phyloP scores from a whole-genome alignment of 441 rosid genomes.

The Erodium chrysanthum region DNA sequence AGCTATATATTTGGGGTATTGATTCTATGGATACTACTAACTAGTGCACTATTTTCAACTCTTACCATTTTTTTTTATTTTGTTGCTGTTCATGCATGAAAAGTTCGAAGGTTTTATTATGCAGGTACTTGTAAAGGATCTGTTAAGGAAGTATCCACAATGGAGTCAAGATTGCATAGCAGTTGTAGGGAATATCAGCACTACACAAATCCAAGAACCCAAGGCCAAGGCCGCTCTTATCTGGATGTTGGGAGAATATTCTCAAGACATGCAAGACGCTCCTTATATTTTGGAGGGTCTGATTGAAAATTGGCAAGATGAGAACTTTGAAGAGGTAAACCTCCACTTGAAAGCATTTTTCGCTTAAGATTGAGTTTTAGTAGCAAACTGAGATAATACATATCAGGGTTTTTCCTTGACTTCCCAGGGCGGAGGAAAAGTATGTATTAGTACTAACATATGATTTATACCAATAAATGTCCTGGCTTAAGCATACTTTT shows the following conservation, averaged over 20 bases:
- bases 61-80: neutral
- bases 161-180: conserved; percentile 99
- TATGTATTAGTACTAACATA: neutral
- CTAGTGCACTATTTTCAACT: neutral
- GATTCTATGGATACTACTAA: too few species aligned
- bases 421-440: too few species aligned
- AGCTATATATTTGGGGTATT: neutral
- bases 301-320: conserved; percentile 84
- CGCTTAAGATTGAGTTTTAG: neutral
- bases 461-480: neutral
- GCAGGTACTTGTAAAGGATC: conserved; percentile 95
- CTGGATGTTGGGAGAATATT: conserved; percentile 98
- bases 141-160: conserved; percentile 90
- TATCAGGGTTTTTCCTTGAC: neutral
- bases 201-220: conserved; percentile 76
- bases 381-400: neutral
- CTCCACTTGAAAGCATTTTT: conserved; percentile 10
- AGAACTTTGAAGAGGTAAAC: conserved; percentile 67
- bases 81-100: conserved; percentile 10
- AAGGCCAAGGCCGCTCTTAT: conserved; percentile 94
- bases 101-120: conserved; percentile 16
- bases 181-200: conserved; percentile 95
- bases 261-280: conserved; percentile 93
- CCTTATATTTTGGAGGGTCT: conserved; percentile 81
- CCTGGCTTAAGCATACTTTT: neutral